These are phyloP conservation scores for Sporothrix inflata DNA, from an alignment of 2,329 filamentous ascomycete species.

Conservation along the genomic window DNA sequence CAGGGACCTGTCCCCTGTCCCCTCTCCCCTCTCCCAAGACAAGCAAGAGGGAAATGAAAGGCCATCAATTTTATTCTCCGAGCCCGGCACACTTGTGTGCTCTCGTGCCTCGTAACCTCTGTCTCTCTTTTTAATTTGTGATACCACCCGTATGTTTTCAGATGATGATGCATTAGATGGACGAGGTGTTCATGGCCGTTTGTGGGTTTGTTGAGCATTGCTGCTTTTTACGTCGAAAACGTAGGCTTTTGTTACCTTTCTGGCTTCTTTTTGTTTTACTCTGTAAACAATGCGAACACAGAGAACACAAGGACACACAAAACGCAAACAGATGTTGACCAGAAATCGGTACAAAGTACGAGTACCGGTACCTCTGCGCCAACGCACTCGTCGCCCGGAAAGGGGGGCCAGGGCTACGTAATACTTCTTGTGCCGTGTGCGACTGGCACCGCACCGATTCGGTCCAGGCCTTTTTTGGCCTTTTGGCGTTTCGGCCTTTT, in stretches of 20 bases:
- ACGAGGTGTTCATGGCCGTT: neutral
- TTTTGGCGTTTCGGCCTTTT: too few relatives aligned
- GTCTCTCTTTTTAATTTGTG: neutral
- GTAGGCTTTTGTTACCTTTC: neutral
- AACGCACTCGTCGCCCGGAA: neutral
- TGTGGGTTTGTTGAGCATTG: neutral
- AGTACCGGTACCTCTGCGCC: neutral
- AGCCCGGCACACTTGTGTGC: neutral
- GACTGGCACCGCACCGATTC: neutral
- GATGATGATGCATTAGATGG: neutral
- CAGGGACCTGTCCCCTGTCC: neutral
- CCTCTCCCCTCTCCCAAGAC: too few relatives aligned
- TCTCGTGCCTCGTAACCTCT: neutral
- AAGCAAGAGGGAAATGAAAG: neutral
- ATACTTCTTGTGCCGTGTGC: slow-evolving; percentile 7
- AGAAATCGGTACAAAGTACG: neutral
- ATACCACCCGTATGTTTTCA: neutral
- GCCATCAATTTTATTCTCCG: slow-evolving; percentile 9
- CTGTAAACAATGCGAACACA: neutral
- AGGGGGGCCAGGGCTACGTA: neutral
- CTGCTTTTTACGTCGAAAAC: neutral
- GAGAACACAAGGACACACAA: slow-evolving; percentile 16
- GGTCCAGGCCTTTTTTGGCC: neutral
- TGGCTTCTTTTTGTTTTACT: too few relatives aligned
- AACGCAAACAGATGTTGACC: neutral